Percentiles rank a stretch among this genome's conserved stretches.
These are phyloP conservation scores for Russula earlei DNA, from an alignment of 768 basidiomycete species.

Conservation along the genomic window DNA sequence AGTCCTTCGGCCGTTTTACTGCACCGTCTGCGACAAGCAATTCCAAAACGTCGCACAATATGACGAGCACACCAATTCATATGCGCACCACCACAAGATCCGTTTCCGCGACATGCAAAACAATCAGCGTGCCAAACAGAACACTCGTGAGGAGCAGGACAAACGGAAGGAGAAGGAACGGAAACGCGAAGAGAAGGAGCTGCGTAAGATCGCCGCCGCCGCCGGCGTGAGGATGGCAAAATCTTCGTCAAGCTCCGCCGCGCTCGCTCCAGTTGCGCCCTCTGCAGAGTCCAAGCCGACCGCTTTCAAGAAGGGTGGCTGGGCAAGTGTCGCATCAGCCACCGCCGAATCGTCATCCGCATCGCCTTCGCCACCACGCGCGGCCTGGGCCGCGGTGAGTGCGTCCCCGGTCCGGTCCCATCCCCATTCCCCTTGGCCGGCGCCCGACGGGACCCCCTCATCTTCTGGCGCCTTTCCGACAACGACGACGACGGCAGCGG, in stretches of 20 bases:
- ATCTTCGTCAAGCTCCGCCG: slow-evolving; percentile 25
- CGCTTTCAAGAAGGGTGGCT: slow-evolving; percentile 29
- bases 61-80: slow-evolving; percentile 85
- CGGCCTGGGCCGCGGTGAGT: slow-evolving; percentile 42
- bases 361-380: slow-evolving; percentile 24
- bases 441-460: not conserved
- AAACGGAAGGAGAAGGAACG: slow-evolving; percentile 79
- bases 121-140: slow-evolving; percentile 45
- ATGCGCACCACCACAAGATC: slow-evolving; percentile 79
- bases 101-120: slow-evolving; percentile 78
- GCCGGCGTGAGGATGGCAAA: slow-evolving; percentile 59
- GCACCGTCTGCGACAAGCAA: slow-evolving; percentile 77
- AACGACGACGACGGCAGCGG: not conserved
- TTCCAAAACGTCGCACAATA: slow-evolving; percentile 81
- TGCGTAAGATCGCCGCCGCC: slow-evolving; percentile 75
- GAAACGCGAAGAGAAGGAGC: slow-evolving; percentile 76
- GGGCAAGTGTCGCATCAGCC: slow-evolving; percentile 5
- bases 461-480: not conserved
- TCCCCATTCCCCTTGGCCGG: slow-evolving; percentile 1
- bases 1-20: slow-evolving; percentile 69
- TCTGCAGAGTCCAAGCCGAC: slow-evolving; percentile 19
- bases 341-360: not conserved
- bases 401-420: slow-evolving; percentile 17
- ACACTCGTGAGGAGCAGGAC: slow-evolving; percentile 56
- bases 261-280: slow-evolving; percentile 14